Evolutionary conservation across 2,329 filamentous ascomycete species (phyloP).

Genomic region (Penicillium griseofulvum): DNA sequence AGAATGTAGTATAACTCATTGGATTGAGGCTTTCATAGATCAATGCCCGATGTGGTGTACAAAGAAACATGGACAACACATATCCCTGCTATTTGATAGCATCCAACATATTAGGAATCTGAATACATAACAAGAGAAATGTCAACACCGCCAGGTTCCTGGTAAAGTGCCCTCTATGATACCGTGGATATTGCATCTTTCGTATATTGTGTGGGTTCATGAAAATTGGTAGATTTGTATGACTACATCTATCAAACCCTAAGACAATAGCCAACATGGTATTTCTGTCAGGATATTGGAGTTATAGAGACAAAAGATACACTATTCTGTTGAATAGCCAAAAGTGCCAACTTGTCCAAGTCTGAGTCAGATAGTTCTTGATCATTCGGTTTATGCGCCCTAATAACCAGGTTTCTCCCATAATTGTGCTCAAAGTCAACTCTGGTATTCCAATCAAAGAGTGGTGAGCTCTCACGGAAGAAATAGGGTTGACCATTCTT

Average conservation of each 20-base stretch:
- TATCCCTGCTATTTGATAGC: no score
- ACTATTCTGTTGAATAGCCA: slow-evolving; percentile 3
- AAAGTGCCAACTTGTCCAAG: slow-evolving; percentile 6
- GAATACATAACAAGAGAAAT: no score
- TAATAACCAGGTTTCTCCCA: background rate
- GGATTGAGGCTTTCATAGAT: background rate
- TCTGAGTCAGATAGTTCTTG: background rate
- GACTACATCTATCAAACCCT: background rate
- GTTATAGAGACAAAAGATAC: background rate
- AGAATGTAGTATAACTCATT: background rate
- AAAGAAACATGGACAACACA: no score
- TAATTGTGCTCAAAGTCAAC: slow-evolving; percentile 6
- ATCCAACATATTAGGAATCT: no score
- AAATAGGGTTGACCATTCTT: slow-evolving; percentile 1
- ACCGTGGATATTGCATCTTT: no score
- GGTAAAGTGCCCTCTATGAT: no score
- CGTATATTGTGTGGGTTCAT: background rate
- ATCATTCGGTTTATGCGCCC: background rate
- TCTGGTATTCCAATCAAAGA: background rate
- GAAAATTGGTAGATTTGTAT: background rate
- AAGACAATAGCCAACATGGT: no score
- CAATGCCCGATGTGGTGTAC: background rate
- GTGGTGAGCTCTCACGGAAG: slow-evolving; percentile 7
- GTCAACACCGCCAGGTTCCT: no score
- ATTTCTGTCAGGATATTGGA: background rate